A percentile compares a stretch with the other conserved stretches of the same genome.
Conservation (phyloP, 345 rosid genomes). For the Eucalyptus cloeziana region DNA sequence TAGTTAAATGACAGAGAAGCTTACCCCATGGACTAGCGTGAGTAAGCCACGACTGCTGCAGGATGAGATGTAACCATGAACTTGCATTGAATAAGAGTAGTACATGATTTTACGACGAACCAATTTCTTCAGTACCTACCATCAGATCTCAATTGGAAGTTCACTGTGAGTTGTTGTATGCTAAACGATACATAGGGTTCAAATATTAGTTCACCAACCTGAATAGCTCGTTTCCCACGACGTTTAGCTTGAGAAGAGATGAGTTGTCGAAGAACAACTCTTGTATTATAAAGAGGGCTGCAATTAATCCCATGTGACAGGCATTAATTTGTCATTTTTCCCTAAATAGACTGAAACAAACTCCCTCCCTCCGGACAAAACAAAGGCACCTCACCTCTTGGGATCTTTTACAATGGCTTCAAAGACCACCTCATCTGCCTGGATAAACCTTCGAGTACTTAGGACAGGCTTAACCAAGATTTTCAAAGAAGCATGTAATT, state of each 20-base stretch:
- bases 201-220: conserved; percentile 28
- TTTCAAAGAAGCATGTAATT: neutral
- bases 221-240: conserved; percentile 81
- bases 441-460: neutral
- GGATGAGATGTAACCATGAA: conserved; percentile 65
- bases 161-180: neutral
- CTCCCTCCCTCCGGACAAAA: neutral
- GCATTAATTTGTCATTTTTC: neutral
- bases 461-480: neutral
- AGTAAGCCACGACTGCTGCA: conserved; percentile 32
- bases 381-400: conserved; percentile 29
- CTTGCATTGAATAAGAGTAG: conserved; percentile 94
- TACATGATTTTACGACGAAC: conserved; percentile 67
- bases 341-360: neutral
- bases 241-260: conserved; percentile 67
- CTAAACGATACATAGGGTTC: neutral
- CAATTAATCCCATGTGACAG: neutral
- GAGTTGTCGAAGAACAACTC: conserved; percentile 73
- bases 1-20: neutral
- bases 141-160: neutral
- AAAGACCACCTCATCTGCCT: conserved; percentile 82
- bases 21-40: conserved; percentile 79
- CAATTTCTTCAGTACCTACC: conserved; percentile 77
- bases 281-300: conserved; percentile 76
- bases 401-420: conserved; percentile 74